Evolutionary conservation across 2,329 filamentous ascomycete genomes (phyloP), one percentile per base, ranked within the genome.

Genomic region (Xylariaceae sp.): DNA sequence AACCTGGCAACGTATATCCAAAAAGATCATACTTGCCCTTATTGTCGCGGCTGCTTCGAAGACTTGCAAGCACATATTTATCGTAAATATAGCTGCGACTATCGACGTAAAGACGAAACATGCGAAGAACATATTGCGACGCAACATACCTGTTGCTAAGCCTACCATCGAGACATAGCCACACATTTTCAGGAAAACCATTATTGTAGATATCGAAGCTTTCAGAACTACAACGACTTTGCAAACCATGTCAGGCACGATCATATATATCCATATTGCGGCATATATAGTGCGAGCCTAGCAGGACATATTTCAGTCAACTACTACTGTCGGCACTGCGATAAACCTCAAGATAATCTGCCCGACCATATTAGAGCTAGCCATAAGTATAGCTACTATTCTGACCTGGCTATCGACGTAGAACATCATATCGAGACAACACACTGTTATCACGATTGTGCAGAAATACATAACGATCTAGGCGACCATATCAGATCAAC

Each of bases 191-290:
- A 37, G 17, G 34, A 37, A 37, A 20, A 17, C 16, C 34, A 37
- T 20, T 16, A 37, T 16, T 37, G 34, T 37, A 17, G 16, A 37
- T 37, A 16, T 37, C 34, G 34, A 37, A 17, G 19, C 34, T 37
- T 37, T 37, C n/a, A 37, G 17, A 20, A 37, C 19, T 37, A 37
- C 19, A 37, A 37, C 16, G 34, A 37, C 34, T 37, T 37, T 37
- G 34, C 34, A 37, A 17, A 7, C 16, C 34, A 37, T 37, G 34
- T 37, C 17, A 37, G 19, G 34, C 19, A 10, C n/a, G 34, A 37
- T 37, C 34, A 37, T 37, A 37, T 37, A 37, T 37, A 16, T 17
- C 34, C 34, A 37, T 20, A 37, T 17, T 37, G 34, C 19, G 34
- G 34, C 16, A 37, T 16, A 20, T 37, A 37, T 37, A 16, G 17